These are phyloP conservation scores for Salvia hispanica DNA, from an alignment of 257 asterid genomes.

Conservation along the genomic window DNA sequence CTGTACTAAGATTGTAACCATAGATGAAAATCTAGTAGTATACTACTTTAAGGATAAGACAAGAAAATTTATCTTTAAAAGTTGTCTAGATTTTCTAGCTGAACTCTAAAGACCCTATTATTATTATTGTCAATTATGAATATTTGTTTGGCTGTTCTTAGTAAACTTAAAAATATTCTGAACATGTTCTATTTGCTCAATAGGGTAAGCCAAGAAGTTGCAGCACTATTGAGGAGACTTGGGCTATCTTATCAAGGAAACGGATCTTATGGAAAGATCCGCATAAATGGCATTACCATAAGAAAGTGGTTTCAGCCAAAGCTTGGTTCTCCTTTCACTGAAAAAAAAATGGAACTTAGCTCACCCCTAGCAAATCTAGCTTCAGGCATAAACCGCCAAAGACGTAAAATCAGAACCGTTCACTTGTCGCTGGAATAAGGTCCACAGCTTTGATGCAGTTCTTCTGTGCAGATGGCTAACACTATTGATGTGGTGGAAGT, in stretches of 20 bases:
- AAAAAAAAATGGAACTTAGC: slow-evolving; percentile 39
- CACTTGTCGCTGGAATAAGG: slow-evolving; percentile 60
- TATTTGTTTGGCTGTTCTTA: slow-evolving; percentile 12
- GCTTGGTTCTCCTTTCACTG: slow-evolving; percentile 53
- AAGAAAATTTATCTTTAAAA: slow-evolving; percentile 3
- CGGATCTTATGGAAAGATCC: slow-evolving; percentile 82
- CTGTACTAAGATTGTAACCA: slow-evolving; percentile 17
- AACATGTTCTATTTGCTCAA: slow-evolving; percentile 35
- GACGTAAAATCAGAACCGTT: slow-evolving; percentile 70
- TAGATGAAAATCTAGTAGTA: slow-evolving; percentile 1
- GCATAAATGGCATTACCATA: slow-evolving; percentile 70
- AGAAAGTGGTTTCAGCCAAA: slow-evolving; percentile 91
- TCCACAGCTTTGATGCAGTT: slow-evolving; percentile 30
- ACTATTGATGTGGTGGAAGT: slow-evolving; percentile 25
- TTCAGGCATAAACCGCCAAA: slow-evolving; percentile 74
- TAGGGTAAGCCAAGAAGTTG: slow-evolving; percentile 83
- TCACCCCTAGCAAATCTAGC: slow-evolving; percentile 58
- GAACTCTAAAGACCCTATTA: slow-evolving; percentile 15
- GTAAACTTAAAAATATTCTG: slow-evolving; percentile 16
- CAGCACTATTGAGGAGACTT: slow-evolving; percentile 82
- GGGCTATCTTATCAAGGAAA: slow-evolving; percentile 75
- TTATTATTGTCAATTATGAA: slow-evolving; percentile 15
- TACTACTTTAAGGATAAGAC: not conserved
- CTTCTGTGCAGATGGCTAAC: slow-evolving; percentile 26
- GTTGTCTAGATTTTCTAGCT: slow-evolving; percentile 1